Evolutionary conservation across 31 red algal species (phyloP).

Genomic region (Bonnemaisonia californica): DNA sequence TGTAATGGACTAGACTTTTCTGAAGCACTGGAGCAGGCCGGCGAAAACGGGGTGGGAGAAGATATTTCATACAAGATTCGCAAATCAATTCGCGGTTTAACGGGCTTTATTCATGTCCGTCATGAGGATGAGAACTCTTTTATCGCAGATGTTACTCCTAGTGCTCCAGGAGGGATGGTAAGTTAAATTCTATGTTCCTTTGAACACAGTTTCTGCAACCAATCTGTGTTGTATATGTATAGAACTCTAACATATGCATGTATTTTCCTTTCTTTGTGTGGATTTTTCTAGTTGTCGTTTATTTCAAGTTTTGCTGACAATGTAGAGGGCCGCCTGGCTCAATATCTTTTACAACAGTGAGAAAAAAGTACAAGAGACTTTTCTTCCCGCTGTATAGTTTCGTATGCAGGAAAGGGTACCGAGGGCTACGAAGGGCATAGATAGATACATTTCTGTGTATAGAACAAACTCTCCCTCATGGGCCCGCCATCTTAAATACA

Average conservation of each 20-base stretch:
- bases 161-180: constrained; percentile 39
- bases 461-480: too few relatives aligned
- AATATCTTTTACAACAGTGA: constrained; percentile 21
- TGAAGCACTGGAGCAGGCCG: neutral
- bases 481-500: too few relatives aligned
- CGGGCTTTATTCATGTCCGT: constrained; percentile 31
- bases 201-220: neutral
- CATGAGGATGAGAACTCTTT: neutral
- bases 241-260: neutral
- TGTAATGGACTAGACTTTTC: too few relatives aligned
- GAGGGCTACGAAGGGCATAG: too few relatives aligned
- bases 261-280: neutral
- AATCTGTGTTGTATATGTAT: neutral
- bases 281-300: neutral
- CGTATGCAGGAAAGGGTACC: too few relatives aligned
- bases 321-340: constrained; percentile 38
- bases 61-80: neutral
- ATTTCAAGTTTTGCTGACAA: constrained; percentile 41
- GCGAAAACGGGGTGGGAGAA: neutral
- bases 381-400: too few relatives aligned
- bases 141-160: constrained; percentile 28
- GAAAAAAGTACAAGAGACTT: neutral
- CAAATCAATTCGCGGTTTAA: constrained; percentile 17
- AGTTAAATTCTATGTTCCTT: constrained; percentile 8
- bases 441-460: too few relatives aligned